phyloP scores from a whole-genome alignment of 129 eudicot genomes.

The Tanacetum coccineum region DNA sequence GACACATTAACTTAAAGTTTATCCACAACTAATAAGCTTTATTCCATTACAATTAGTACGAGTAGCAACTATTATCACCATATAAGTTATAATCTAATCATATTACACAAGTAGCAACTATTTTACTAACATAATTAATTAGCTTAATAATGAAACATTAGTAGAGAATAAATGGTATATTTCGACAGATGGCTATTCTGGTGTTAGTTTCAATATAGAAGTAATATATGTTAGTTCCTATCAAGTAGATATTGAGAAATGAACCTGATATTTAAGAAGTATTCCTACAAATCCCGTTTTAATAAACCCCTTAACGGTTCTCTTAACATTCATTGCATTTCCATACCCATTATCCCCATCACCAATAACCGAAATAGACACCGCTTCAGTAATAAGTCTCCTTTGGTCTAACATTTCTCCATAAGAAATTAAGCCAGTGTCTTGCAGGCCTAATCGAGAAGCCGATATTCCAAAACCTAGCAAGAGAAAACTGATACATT shows the following conservation, averaged over 20 bases:
- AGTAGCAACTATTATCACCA: neutral
- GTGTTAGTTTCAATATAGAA: neutral
- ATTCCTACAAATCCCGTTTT: conserved; percentile 87
- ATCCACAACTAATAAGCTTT: too few relatives aligned
- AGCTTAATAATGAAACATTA: too few relatives aligned
- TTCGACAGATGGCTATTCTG: neutral
- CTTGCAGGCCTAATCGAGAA: too few relatives aligned
- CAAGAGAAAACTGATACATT: too few relatives aligned
- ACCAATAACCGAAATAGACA: conserved; percentile 89
- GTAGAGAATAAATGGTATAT: too few relatives aligned
- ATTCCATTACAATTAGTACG: too few relatives aligned
- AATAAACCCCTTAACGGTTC: conserved; percentile 86
- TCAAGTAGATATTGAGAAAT: neutral
- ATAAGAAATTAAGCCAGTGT: too few relatives aligned
- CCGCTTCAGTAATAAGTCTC: conserved; percentile 63
- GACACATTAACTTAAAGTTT: too few relatives aligned
- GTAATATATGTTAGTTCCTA: neutral
- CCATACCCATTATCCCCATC: conserved; percentile 98
- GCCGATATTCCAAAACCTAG: too few relatives aligned
- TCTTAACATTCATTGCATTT: conserved; percentile 87
- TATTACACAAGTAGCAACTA: neutral
- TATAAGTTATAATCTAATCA: neutral
- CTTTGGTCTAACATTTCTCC: conserved; percentile 99
- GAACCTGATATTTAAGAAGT: conserved; percentile 89
- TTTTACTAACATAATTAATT: neutral